These are phyloP conservation scores for Monilinia fructigena DNA, from an alignment of 2,329 filamentous ascomycete species.

Conservation along the genomic window DNA sequence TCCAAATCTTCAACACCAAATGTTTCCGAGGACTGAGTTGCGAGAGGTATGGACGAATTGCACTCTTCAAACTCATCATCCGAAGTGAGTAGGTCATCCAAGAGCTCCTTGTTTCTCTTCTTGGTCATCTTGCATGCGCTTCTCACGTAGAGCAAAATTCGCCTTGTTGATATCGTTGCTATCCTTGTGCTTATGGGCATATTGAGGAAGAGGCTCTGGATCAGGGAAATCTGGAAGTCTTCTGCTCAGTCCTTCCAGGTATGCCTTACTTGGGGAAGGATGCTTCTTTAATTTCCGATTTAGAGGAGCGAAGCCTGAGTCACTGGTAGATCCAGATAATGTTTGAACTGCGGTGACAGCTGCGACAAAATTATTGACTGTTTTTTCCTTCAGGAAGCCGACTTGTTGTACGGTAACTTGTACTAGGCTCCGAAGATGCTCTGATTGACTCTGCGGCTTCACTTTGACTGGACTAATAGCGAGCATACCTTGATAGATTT, in stretches of 20 bases:
- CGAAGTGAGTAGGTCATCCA: not conserved
- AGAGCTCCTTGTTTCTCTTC: conserved; percentile 17
- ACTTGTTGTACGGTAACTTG: not conserved
- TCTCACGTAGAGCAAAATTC: conserved; percentile 1
- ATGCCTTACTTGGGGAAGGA: conserved; percentile 33
- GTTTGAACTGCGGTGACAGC: conserved; percentile 7
- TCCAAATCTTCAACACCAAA: conserved; percentile 15
- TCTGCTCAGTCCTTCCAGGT: conserved; percentile 32
- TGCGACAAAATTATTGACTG: conserved; percentile 6
- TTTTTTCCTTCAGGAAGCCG: not conserved
- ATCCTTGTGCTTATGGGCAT: conserved; percentile 6
- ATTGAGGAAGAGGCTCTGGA: conserved; percentile 1
- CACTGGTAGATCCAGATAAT: conserved; percentile 4
- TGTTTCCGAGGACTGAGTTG: not conserved
- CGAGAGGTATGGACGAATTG: not conserved
- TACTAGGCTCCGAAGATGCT: not conserved
- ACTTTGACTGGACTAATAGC: not conserved
- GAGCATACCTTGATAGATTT: conserved; percentile 18
- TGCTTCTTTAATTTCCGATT: conserved; percentile 31
- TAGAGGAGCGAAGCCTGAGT: conserved; percentile 7
- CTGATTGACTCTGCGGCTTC: not conserved
- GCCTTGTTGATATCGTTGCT: conserved; percentile 16
- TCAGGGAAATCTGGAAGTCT: conserved; percentile 9
- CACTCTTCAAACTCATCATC: not conserved
- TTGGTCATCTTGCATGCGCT: not conserved